phyloP scores from a whole-genome alignment of 768 basidiomycete species.

The Tylopilus balloui region DNA sequence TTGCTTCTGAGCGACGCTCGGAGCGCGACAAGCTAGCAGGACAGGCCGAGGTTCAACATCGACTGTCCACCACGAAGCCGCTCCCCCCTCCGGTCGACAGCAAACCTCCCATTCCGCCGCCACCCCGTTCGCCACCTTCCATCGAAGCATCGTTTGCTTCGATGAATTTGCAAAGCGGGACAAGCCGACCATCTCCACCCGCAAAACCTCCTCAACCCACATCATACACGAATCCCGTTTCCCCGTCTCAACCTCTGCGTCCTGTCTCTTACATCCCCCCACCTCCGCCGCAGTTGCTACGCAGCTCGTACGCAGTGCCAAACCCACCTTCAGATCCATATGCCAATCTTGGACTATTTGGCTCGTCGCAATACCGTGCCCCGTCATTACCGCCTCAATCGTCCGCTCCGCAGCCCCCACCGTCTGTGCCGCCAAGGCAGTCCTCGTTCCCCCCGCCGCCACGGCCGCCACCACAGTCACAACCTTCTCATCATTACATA shows the following conservation, averaged over 20 bases:
- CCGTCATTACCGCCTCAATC: slow-evolving; percentile 5
- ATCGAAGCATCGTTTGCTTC: slow-evolving; percentile 52
- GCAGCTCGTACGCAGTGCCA: slow-evolving; percentile 21
- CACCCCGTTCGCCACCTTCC: slow-evolving; percentile 36
- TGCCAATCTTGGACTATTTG: slow-evolving; percentile 29
- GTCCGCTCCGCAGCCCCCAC: slow-evolving; percentile 20
- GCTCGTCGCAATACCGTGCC: slow-evolving; percentile 12
- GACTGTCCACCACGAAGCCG: slow-evolving; percentile 44
- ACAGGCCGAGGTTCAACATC: slow-evolving; percentile 69
- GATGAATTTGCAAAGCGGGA: slow-evolving; percentile 44
- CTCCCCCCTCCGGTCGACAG: slow-evolving; percentile 38
- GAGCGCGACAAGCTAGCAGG: slow-evolving; percentile 69
- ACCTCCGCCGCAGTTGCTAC: slow-evolving; percentile 26
- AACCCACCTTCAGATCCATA: slow-evolving; percentile 35
- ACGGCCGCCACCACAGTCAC: slow-evolving; percentile 18
- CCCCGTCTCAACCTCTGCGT: slow-evolving; percentile 21
- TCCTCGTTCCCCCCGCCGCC: slow-evolving; percentile 16
- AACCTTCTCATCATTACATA: slow-evolving; percentile 19
- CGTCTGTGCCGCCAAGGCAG: slow-evolving; percentile 24
- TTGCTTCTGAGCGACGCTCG: slow-evolving; percentile 54
- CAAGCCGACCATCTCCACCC: slow-evolving; percentile 28
- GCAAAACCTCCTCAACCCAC: slow-evolving; percentile 27
- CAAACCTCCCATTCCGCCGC: slow-evolving; percentile 48
- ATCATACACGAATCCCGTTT: slow-evolving; percentile 19
- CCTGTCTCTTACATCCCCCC: slow-evolving; percentile 16